A percentile compares a stretch with the other conserved stretches of the same genome.
These are phyloP conservation scores for Martiniozyma abietophila DNA, from an alignment of 805 yeast genomes.

Conservation along the genomic window DNA sequence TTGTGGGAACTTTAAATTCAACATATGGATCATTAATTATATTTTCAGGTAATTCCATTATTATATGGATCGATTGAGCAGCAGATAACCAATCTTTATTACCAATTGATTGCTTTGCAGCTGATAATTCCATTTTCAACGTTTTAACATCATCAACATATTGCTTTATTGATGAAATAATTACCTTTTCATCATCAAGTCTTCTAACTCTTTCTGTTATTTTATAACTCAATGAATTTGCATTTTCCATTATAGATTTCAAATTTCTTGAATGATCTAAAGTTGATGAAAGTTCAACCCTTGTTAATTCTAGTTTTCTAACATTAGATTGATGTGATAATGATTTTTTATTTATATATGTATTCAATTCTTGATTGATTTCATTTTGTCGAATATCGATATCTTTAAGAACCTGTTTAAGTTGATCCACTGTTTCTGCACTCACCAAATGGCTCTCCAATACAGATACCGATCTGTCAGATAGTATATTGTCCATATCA, in stretches of 20 bases:
- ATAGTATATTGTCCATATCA: neutral
- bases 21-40: slow-evolving; percentile 61
- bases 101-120: slow-evolving; percentile 60
- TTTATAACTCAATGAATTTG: slow-evolving; percentile 55
- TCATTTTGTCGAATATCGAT: slow-evolving; percentile 21
- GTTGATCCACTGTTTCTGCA: slow-evolving; percentile 18
- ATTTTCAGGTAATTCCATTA: slow-evolving; percentile 44
- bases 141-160: slow-evolving; percentile 59
- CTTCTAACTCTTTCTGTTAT: slow-evolving; percentile 63
- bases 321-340: slow-evolving; percentile 29
- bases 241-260: slow-evolving; percentile 42
- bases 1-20: slow-evolving; percentile 71
- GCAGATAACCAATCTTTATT: slow-evolving; percentile 69
- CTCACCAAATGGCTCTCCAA: slow-evolving; percentile 6
- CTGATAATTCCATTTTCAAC: slow-evolving; percentile 56
- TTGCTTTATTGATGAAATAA: slow-evolving; percentile 50
- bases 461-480: neutral
- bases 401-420: slow-evolving; percentile 15
- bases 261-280: slow-evolving; percentile 48
- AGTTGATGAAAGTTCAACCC: slow-evolving; percentile 58
- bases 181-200: slow-evolving; percentile 59
- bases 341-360: slow-evolving; percentile 24
- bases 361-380: slow-evolving; percentile 18
- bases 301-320: slow-evolving; percentile 45
- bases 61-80: slow-evolving; percentile 52